Evolutionary conservation across 2,329 filamentous ascomycete species (phyloP), one percentile per base, ranked within the genome.

Genomic region (Coniochaeta sp.): DNA sequence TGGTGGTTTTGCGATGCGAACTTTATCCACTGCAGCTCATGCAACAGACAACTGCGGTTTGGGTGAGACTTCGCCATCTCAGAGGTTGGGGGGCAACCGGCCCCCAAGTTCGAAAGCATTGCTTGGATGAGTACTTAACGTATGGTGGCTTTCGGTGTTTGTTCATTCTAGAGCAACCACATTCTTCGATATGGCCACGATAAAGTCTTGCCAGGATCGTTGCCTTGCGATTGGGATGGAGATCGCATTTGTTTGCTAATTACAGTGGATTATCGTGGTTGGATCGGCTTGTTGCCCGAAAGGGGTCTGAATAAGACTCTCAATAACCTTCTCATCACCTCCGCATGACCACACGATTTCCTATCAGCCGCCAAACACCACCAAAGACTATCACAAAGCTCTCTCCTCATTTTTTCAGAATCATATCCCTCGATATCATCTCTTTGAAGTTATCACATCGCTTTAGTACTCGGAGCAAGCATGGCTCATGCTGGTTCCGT

Each of bases 251-350:
- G 44, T 28, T 50, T 50, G 44, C n/a, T n/a, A n/a, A n/a, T n/a
- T 31, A 6, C 14, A 6, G 47, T 28, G 47, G 24, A 6, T 31
- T 26, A 28, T 26, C 22, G 22, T 28, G 22, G 22, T 17, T 52
- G 24, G 22, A 44, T 9, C 14, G 2, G 56, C 34, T 22, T 22
- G 14, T 63, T 65, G 34, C 64, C 65, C 34, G 63, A 65, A 62
- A 34, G 50, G 62, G 65, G 59, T 62, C 19, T 67, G 64, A 69
- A 68, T 67, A 68, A 63, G 63, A 62, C 58, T 3, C 36, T 58
- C 34, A 58, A 58, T 58, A 58, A 24, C 36, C 22, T 26, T 22
- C 34, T 19, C 26, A 26, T 58, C 36, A 38, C 31, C 19, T 36
- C 54, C 31, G 8, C 54, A 38, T 28, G 33, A 57, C 26, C 33